phyloP scores from a whole-genome alignment of 768 basidiomycete species.

The Neoboletus magnificus region DNA sequence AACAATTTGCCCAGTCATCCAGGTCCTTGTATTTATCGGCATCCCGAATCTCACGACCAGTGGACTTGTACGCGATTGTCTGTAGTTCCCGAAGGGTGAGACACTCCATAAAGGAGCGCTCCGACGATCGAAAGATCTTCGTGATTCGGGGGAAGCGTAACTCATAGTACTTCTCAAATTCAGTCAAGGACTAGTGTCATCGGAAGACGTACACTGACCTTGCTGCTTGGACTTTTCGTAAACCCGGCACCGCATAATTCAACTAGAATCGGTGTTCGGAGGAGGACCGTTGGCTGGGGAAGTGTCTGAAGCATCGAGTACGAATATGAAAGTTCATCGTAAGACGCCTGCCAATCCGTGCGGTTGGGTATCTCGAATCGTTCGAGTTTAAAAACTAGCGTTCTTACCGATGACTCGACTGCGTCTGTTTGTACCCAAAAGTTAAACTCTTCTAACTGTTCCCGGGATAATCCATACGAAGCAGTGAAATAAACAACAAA shows the following conservation, averaged over 20 bases:
- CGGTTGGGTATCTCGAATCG: not conserved
- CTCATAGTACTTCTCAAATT: conserved; percentile 62
- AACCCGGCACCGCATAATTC: conserved; percentile 85
- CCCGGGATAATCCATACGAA: conserved; percentile 69
- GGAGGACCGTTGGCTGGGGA: conserved; percentile 50
- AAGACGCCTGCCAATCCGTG: conserved; percentile 1
- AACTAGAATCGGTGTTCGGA: conserved; percentile 60
- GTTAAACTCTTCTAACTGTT: conserved; percentile 69
- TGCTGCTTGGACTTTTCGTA: conserved; percentile 57
- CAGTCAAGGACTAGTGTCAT: not conserved
- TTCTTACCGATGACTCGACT: conserved; percentile 22
- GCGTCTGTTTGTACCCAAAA: conserved; percentile 46
- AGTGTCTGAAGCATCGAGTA: conserved; percentile 49
- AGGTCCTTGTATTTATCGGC: conserved; percentile 43
- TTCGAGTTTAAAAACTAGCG: not conserved
- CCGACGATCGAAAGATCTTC: conserved; percentile 59
- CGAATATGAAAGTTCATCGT: conserved; percentile 47
- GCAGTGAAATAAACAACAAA: conserved; percentile 73
- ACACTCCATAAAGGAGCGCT: conserved; percentile 65
- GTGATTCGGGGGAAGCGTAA: conserved; percentile 79
- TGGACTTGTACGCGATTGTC: conserved; percentile 48
- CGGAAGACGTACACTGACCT: conserved; percentile 38
- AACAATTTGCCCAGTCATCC: conserved; percentile 41
- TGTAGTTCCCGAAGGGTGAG: conserved; percentile 49
- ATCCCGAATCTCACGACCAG: conserved; percentile 46